Evolutionary conservation across 257 asterid species (phyloP).

Genomic region (Solanum pennellii): DNA sequence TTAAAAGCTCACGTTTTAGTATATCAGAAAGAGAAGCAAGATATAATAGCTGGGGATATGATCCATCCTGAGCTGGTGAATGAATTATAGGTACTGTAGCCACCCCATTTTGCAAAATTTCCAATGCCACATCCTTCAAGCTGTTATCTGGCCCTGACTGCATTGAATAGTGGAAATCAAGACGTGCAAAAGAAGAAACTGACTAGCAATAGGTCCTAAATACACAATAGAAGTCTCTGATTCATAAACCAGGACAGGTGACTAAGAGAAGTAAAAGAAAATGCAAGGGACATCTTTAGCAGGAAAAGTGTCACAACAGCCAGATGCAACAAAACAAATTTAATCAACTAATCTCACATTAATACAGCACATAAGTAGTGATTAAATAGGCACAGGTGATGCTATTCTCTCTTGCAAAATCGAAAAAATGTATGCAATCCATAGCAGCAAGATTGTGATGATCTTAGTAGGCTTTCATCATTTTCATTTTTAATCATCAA

Average conservation of each 20-base stretch:
- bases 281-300: background rate
- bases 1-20: conserved; percentile 49
- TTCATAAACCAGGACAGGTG: background rate
- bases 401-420: background rate
- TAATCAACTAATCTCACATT: background rate
- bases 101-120: conserved; percentile 66
- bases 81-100: conserved; percentile 77
- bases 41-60: conserved; percentile 68
- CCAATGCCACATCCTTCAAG: conserved; percentile 70
- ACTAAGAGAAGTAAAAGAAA: background rate
- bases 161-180: background rate
- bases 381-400: background rate
- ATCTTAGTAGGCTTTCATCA: background rate
- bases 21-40: conserved; percentile 85
- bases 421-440: background rate
- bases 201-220: background rate
- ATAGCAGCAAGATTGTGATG: background rate
- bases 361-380: background rate
- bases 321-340: background rate
- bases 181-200: background rate
- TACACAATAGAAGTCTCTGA: background rate
- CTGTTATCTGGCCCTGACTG: conserved; percentile 93
- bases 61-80: conserved; percentile 48
- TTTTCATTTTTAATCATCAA: background rate
- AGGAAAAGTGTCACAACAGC: background rate